Evolutionary conservation across 2,329 filamentous ascomycete species (phyloP), one percentile per base, ranked within the genome.

Genomic region (Ilyonectria sp.): DNA sequence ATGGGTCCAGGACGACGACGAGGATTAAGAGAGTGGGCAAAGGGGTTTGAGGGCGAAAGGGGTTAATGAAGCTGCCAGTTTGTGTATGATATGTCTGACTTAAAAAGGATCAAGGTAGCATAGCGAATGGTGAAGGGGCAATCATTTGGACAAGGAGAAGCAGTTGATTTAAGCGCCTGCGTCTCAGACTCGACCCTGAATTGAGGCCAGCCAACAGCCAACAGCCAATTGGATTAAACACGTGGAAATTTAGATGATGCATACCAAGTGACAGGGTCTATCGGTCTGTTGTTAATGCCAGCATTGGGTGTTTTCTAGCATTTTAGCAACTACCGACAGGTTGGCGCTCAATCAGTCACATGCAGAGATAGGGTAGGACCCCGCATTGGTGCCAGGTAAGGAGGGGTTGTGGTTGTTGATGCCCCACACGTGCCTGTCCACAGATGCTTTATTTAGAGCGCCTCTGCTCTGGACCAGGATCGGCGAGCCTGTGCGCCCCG

Each of bases 1-100:
- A 6, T 89, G 86, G 87, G 81, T 87, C 49, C 79, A 75, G 52
- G 80, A 81, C 13, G 63, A 74, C 37, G 75, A 80, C 3, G 66
- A 69, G 40, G 70, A 72, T 19, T 57, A 53, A 26, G 26, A 35
- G 35, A 23, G 52, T 54, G 56, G 35, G 40, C 47, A 49, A 57
- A 15, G 31, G 29, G 21, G 10, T 35, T 37, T 58, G 55, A 62
- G 35, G 21, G 26, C 19, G 11, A 60, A 49, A 33, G 46, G 63
- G 43, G 53, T 31, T 58, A 53, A 66, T 57, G 40, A 17, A 31
- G 26, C 37, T 37, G 40, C 19, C 33, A 61, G 50, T 15, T 61
- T 15, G 35, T 66, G 63, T 66, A 66, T n/a, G 53, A 66, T 66
- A 66, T 35, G 37, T 26, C 19, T 54, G 11, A 56, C 26, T 33